Base-by-base conservation (phyloP, 768 basidiomycete species). In the Rhizopogon rudus region DNA sequence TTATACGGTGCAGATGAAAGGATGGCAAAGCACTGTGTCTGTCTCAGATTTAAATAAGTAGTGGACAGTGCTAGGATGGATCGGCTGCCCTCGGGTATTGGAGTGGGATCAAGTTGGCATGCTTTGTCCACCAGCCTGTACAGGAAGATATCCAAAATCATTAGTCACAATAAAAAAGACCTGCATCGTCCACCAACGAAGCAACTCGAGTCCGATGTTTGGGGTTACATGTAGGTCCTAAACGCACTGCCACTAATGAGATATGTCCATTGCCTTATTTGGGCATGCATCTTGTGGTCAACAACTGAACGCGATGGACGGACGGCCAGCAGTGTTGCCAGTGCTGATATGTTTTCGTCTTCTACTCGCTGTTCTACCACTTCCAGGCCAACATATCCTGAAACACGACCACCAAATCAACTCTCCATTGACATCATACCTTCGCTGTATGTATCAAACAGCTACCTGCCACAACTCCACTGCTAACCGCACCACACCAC, bases 391-490 rank as follows among this genome's bases (percentile, higher is more conserved):
- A 49, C 54, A 40, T 40, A 61, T 73, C 6, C 72, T 95, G 8
- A 79, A 80, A 59, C 75, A 87, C 61, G 82, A 93, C 61, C 87
- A 86, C 44, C 87, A 91, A 64, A 74, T 97, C 16, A 82, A 87
- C 0, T 91, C 92, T 6, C 89, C 93, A 0, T 63, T 95, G 64
- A 92, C 91, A 5, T 86, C 89, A 8, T 87, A 87, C 67, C 73
- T 83, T 17, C 83, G 89, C 61, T 75, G 93, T 94, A 62, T 69
- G 88, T 74, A 54, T 8, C 13, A 25, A 33, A 25, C 17, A 44
- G 13, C 28, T 28, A 13, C 3, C n/a, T 28, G 35, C 20, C n/a
- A 20, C 4, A 0, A 29, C 33, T 55, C 25, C 22, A 40, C 52
- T 12, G 33, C 53, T 61, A 57, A 29, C 54, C 51, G 4, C 40